phyloP scores from a whole-genome alignment of 306 rosid genomes.

The Castanopsis chinensis region DNA sequence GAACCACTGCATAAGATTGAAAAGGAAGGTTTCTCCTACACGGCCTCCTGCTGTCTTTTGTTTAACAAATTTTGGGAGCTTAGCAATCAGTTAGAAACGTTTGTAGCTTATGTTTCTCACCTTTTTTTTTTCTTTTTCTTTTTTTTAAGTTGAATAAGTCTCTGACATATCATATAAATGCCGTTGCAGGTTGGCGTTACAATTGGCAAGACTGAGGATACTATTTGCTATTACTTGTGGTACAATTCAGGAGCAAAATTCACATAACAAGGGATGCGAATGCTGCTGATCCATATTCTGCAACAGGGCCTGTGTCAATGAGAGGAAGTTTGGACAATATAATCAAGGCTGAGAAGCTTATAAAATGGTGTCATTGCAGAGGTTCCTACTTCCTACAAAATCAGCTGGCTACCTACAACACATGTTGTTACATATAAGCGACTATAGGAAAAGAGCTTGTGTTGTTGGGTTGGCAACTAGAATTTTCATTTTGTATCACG shows the following conservation, averaged over 20 bases:
- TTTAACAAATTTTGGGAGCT: too few species aligned
- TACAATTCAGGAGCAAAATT: conserved; percentile 86
- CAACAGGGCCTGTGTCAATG: conserved; percentile 78
- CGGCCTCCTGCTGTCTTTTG: neutral
- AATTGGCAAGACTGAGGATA: conserved; percentile 94
- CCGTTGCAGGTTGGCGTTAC: conserved; percentile 85
- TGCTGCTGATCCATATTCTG: conserved; percentile 62
- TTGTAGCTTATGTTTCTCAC: too few species aligned
- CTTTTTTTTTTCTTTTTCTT: too few species aligned
- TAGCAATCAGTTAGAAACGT: too few species aligned
- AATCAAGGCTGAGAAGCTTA: conserved; percentile 82
- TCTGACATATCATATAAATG: conserved; percentile 12
- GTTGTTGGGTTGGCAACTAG: too few species aligned
- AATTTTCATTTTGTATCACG: too few species aligned
- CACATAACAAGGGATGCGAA: conserved; percentile 91
- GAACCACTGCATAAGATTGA: too few species aligned
- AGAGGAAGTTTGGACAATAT: conserved; percentile 75
- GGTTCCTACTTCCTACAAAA: conserved; percentile 30
- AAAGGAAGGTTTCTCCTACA: neutral
- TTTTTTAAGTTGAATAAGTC: neutral
- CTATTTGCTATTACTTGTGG: conserved; percentile 67
- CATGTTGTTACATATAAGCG: too few species aligned
- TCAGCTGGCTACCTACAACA: too few species aligned
- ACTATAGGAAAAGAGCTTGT: too few species aligned
- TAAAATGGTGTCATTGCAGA: conserved; percentile 89